Base-by-base conservation (phyloP, 371 early-diverging fungal genomes). In the Lichtheimia ramosa region DNA sequence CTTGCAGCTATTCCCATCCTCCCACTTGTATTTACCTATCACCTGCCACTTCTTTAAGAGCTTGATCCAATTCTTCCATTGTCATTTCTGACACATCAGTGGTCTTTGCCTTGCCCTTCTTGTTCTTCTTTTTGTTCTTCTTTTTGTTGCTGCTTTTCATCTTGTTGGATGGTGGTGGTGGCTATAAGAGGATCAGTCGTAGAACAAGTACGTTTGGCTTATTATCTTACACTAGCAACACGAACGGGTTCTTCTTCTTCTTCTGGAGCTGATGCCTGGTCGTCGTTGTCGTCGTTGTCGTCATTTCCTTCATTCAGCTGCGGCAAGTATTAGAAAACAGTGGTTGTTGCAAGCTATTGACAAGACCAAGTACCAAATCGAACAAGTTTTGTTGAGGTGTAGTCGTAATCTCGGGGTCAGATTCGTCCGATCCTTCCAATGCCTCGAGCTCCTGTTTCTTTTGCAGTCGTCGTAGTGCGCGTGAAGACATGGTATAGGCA, bases 1-100 rank as follows among this genome's bases (percentile, higher is more conserved):
- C n/a, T n/a, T n/a, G n/a, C n/a, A n/a, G 42, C 18, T 24, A 21
- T 43, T 18, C 24, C 69, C 60, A 79, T 81, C 82, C 79, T 81
- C 42, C 71, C 27, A 41, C 24, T 41, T 20, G 6, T 50, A 5
- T 13, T 54, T 52, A 59, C 59, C 59, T 52, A 15, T 56, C 42
- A 10, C 10, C 66, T 50, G 77, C 77, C 56, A 88, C 59, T 57
- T 85, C 82, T 52, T 77, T 68, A 5, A 89, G 63, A 13, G 84
- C 81, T 56, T 68, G 70, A 41, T 89, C 88, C 52, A 90, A 72
- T 61, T 89, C 89, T 48, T 82, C 82, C 66, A 84, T 70, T 27
- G 71, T 79, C 70, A 83, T 81, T n/a, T 82, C 84, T 15, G 69
- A 66, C 2, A 53, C 58, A 48, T 79, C 79, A 8, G 74, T 70